Conservation (phyloP, 2,329 filamentous ascomycete genomes). For the Xylariaceae sp. region DNA sequence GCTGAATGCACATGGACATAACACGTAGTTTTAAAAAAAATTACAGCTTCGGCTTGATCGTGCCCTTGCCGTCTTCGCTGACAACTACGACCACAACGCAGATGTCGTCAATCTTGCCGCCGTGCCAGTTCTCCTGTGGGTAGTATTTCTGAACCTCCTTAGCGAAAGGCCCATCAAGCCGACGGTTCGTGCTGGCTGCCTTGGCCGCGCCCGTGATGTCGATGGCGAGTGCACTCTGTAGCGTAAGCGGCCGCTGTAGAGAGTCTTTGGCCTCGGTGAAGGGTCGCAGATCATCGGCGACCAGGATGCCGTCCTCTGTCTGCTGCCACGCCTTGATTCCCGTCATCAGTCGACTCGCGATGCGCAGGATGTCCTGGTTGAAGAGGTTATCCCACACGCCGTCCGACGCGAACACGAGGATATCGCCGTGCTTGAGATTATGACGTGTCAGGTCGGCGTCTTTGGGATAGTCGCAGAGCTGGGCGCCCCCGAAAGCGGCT, state of each 20-base stretch:
- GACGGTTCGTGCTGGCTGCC: slow-evolving; percentile 73
- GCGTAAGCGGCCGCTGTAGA: slow-evolving; percentile 37
- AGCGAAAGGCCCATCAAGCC: slow-evolving; percentile 86
- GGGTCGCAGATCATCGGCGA: slow-evolving; percentile 54
- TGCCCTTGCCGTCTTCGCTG: slow-evolving; percentile 50
- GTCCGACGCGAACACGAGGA: slow-evolving; percentile 90
- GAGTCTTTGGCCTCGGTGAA: slow-evolving; percentile 38
- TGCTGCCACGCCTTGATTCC: slow-evolving; percentile 69
- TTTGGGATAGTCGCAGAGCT: slow-evolving; percentile 76
- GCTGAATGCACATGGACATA: no score
- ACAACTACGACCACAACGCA: slow-evolving; percentile 79
- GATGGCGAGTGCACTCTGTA: slow-evolving; percentile 76
- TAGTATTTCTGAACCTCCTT: slow-evolving; percentile 89
- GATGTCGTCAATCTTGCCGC: slow-evolving; percentile 95
- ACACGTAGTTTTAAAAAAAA: no score
- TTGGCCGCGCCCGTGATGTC: slow-evolving; percentile 81
- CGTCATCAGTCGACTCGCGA: slow-evolving; percentile 75
- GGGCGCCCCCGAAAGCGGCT: slow-evolving; percentile 75
- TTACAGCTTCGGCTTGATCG: no score
- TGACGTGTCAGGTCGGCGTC: slow-evolving; percentile 79
- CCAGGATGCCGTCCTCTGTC: slow-evolving; percentile 56
- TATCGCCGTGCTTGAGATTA: slow-evolving; percentile 79
- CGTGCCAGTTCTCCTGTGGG: slow-evolving; percentile 80
- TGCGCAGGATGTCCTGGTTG: slow-evolving; percentile 79
- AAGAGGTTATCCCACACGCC: slow-evolving; percentile 96